Conservation (phyloP, 1,139 yeast genomes). For the Candida sanyaensis region DNA sequence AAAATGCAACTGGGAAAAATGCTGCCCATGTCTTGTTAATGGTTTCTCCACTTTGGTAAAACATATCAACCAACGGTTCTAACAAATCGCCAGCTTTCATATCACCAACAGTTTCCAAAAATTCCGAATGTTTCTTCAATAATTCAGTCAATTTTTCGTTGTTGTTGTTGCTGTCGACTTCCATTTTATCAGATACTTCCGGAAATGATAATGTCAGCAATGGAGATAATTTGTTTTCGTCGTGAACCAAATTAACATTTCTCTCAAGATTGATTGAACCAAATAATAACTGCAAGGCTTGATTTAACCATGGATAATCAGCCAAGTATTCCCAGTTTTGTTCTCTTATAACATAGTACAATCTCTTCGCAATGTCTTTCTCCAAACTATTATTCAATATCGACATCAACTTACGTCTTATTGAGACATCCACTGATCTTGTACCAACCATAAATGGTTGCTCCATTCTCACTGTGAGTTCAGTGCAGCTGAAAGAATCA, state of each 20-base stretch:
- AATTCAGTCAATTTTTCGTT: conserved; percentile 32
- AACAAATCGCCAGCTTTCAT: conserved; percentile 62
- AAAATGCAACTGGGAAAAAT: conserved; percentile 79
- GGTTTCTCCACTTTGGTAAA: conserved; percentile 78
- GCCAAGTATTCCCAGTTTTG: conserved; percentile 97
- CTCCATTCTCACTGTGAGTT: conserved; percentile 92
- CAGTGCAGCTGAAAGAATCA: conserved; percentile 77
- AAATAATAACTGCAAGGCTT: conserved; percentile 83
- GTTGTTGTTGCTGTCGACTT: conserved; percentile 21
- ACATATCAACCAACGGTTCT: conserved; percentile 75
- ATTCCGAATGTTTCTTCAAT: conserved; percentile 50
- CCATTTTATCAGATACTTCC: conserved; percentile 23
- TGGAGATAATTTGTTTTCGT: conserved; percentile 59
- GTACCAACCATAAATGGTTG: conserved; percentile 97
- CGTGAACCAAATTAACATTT: conserved; percentile 43
- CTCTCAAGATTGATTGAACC: conserved; percentile 68
- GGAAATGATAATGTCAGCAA: conserved; percentile 48
- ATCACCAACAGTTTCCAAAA: conserved; percentile 45
- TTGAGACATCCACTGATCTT: conserved; percentile 71
- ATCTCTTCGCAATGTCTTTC: conserved; percentile 71
- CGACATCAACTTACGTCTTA: conserved; percentile 77
- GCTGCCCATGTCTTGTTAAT: conserved; percentile 85
- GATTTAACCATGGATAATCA: conserved; percentile 93
- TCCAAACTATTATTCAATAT: conserved; percentile 83
- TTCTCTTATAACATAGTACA: conserved; percentile 83